Base-by-base conservation (phyloP, 2,329 filamentous ascomycete species). In the Penicillium sp. region DNA sequence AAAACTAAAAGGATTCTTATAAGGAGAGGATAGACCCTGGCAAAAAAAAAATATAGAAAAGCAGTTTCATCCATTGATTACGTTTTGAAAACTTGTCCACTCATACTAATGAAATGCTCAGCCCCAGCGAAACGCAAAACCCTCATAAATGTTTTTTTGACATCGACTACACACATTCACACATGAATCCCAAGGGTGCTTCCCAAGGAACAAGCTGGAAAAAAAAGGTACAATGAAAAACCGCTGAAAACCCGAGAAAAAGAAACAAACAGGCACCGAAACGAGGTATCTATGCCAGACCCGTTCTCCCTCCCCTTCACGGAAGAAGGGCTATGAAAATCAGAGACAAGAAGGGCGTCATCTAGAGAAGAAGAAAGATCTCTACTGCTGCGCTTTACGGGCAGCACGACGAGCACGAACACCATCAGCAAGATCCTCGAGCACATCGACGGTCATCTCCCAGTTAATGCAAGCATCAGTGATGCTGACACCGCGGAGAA, bases 401-500 rank as follows among this genome's bases (percentile, higher is more conserved):
- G 69, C 62, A 67, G 85, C 80, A 68, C 94, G 85, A 67, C 93
- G 85, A 62, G 85, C 84, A 50, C 90, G 85, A 51, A 97, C 88
- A 36, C 91, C 90, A n/a, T 86, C 85, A 6, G 94, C 92, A 31
- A 97, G 83, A 66, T 93, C 84, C 75, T 96, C 89, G 25, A 97
- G 82, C 1, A 94, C 90, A 1, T 84, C 79, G 41, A 94, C 85
- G 1, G 92, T 97, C 52, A 81, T 83, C 15, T 96, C 90, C 93
- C 93, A 97, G 81, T 90, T 82, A 72, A 99, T 96, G 79, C 93
- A 99, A 55, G 92, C 93, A 75, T 97, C 92, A 1, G 92, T 97
- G 77, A 97, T 97, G 76, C 89, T 93, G 70, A 97, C 89, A 65
- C 92, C 92, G 78, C 90, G 91, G 81, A 92, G 90, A 50, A 97